Conservation (phyloP, 23 red algal genomes). For the Gracilaria gracilis region DNA sequence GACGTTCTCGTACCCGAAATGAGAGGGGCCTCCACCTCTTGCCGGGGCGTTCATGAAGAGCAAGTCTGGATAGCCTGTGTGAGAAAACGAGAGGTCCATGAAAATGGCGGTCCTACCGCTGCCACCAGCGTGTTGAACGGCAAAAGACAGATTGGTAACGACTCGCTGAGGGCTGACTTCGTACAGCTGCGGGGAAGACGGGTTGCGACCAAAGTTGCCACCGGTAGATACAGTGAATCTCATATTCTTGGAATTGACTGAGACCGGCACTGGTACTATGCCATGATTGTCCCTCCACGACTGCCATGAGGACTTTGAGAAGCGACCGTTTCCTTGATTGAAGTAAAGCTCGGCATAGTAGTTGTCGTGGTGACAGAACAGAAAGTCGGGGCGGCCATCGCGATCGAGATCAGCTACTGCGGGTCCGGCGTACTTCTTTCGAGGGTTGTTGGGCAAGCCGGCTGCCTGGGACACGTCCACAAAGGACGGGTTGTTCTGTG, state of each 20-base stretch:
- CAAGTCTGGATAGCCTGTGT: slow-evolving; percentile 17
- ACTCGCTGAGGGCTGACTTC: slow-evolving; percentile 7
- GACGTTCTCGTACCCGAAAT: slow-evolving; percentile 8
- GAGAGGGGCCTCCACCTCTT: not conserved
- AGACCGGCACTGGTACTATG: slow-evolving; percentile 16
- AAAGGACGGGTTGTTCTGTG: slow-evolving; percentile 17
- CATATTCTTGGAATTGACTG: not conserved
- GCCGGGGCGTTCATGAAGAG: slow-evolving; percentile 22
- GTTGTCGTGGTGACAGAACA: slow-evolving; percentile 47
- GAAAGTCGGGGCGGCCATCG: slow-evolving; percentile 44
- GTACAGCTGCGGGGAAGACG: slow-evolving; percentile 26
- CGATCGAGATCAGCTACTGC: slow-evolving; percentile 62
- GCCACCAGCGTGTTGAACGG: not conserved
- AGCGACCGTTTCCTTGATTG: slow-evolving; percentile 17
- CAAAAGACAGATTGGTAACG: not conserved
- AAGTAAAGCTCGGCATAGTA: slow-evolving; percentile 32
- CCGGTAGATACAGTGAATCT: slow-evolving; percentile 31
- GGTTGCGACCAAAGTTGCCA: slow-evolving; percentile 23
- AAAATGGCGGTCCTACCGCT: slow-evolving; percentile 24
- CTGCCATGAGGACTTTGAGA: not conserved
- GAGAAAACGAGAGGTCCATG: slow-evolving; percentile 23
- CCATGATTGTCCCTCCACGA: slow-evolving; percentile 41
- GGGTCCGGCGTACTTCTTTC: slow-evolving; percentile 54
- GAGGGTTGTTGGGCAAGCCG: slow-evolving; percentile 1
- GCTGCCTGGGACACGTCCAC: slow-evolving; percentile 4